phyloP scores from a whole-genome alignment of 768 basidiomycete genomes.

The Exsudoporus frostii region DNA sequence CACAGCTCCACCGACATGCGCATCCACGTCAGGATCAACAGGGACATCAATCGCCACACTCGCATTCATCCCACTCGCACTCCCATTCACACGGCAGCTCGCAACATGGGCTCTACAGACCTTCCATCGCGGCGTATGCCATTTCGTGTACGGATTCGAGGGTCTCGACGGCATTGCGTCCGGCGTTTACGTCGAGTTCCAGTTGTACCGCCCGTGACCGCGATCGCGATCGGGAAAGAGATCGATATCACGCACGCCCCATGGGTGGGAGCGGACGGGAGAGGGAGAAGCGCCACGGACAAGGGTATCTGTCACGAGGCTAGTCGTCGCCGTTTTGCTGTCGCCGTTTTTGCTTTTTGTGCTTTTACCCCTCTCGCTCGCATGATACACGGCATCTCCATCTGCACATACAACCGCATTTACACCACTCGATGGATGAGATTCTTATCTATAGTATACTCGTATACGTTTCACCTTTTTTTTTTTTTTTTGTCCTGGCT shows the following conservation, averaged over 20 bases:
- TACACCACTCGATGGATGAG: conserved; percentile 1
- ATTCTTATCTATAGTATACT: neutral
- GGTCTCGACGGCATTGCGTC: conserved; percentile 34
- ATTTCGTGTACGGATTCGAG: conserved; percentile 32
- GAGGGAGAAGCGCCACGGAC: conserved; percentile 16
- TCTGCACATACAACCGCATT: neutral
- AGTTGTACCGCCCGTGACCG: conserved; percentile 18
- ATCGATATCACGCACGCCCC: conserved; percentile 15
- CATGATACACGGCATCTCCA: neutral
- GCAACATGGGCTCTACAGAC: conserved; percentile 26
- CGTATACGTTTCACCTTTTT: neutral
- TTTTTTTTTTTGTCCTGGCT: neutral
- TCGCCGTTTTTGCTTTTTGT: neutral
- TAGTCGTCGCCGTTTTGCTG: neutral
- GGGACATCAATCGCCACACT: conserved; percentile 4
- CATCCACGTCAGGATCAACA: conserved; percentile 17
- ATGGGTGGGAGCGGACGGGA: conserved; percentile 6
- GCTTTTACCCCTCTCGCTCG: neutral
- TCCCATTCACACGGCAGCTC: neutral
- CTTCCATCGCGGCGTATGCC: conserved; percentile 31
- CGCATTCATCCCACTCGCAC: neutral
- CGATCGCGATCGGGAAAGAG: conserved; percentile 14
- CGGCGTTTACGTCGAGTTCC: conserved; percentile 30
- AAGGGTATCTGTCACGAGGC: conserved; percentile 11
- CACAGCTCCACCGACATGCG: conserved; percentile 18